Evolutionary conservation across 495 filamentous ascomycete genomes (phyloP), one percentile per base, ranked within the genome.

Genomic region (Lasiosphaeris hirsuta): DNA sequence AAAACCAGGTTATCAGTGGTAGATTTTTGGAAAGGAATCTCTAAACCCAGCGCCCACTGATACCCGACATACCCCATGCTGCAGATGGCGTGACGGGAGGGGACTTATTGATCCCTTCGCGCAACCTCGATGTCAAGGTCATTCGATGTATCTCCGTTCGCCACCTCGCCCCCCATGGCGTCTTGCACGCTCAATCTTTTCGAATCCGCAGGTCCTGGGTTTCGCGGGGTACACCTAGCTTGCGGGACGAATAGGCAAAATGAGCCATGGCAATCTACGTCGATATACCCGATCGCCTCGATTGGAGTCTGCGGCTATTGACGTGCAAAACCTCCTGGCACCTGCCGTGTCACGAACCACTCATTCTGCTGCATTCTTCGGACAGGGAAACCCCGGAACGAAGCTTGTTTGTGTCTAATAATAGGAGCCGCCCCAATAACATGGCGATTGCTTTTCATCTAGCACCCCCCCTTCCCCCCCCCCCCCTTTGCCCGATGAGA

Each of bases 241-340:
- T 30, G 23, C 23, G 5, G 5, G 23, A 30, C 23, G 23, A 30
- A 45, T 51, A 58, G 56, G 56, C 56, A 58, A 52, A 58, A 58
- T 58, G n/a, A 18, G n/a, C 38, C 14, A 19, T 17, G 38, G 39
- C 49, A 58, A 52, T 52, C 39, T 44, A 44, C 14, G 23, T 17
- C 34, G 36, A 58, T 52, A 51, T 57, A 57, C 37, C 40, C 47
- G 13, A 23, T 10, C 1, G 7, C 18, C 19, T 58, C 47, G 39
- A 58, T 58, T 58, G 56, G 56, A n/a, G 40, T 33, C 38, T 58
- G 56, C 56, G 46, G 47, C 56, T 58, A 52, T 51, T 58, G 17
- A 30, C 23, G 30, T 23, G 1, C 53, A 36, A 35, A 7, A 56
- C 30, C 15, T 47, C 14, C 37, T 35, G 15, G 41, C 14, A 15